phyloP scores from a whole-genome alignment of 805 yeast species.

The Lipomyces starkeyi region DNA sequence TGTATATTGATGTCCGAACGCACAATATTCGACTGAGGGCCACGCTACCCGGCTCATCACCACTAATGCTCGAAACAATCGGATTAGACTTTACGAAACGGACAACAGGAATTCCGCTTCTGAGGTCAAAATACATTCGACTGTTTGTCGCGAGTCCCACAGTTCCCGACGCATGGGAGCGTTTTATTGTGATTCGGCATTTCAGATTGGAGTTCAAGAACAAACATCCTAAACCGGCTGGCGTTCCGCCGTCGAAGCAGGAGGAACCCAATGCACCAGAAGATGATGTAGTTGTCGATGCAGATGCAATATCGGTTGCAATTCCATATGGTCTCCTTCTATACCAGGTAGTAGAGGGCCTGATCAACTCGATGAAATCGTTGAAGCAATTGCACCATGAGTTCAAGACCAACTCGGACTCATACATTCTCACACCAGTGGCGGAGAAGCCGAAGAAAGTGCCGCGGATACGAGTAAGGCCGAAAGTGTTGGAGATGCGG shows the following conservation, averaged over 20 bases:
- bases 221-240: not conserved
- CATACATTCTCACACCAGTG: conserved; percentile 37
- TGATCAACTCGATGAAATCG: conserved; percentile 70
- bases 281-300: conserved; percentile 41
- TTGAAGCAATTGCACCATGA: conserved; percentile 57
- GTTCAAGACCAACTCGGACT: conserved; percentile 40
- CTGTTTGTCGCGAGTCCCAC: conserved; percentile 59
- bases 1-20: conserved; percentile 43
- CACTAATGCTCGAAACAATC: conserved; percentile 55
- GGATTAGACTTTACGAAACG: conserved; percentile 44
- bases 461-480: conserved; percentile 58
- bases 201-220: conserved; percentile 38
- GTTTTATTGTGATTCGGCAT: conserved; percentile 44
- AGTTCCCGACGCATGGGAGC: conserved; percentile 48
- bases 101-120: conserved; percentile 42
- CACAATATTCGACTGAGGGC: conserved; percentile 47
- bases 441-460: conserved; percentile 42
- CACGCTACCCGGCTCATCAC: conserved; percentile 55
- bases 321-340: conserved; percentile 78
- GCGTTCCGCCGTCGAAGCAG: not conserved
- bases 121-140: conserved; percentile 50
- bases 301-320: conserved; percentile 47
- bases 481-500: conserved; percentile 64
- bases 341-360: conserved; percentile 79
- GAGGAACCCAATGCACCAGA: conserved; percentile 9